Evolutionary conservation across 768 basidiomycete species (phyloP).

Genomic region (Kwoniella sp.): DNA sequence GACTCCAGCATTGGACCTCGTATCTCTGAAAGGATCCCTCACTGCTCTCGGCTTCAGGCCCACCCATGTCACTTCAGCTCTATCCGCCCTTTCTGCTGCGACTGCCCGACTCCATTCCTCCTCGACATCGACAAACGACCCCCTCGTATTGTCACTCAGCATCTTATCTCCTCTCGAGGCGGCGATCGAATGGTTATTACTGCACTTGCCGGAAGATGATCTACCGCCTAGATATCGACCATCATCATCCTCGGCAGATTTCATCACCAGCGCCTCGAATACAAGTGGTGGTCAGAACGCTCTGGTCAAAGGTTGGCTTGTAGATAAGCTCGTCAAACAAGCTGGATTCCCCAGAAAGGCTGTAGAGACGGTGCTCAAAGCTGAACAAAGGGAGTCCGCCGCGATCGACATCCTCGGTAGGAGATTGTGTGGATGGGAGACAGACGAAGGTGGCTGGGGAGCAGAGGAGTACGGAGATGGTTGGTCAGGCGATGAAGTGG

Average conservation of each 20-base stretch:
- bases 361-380: constrained; percentile 64
- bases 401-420: constrained; percentile 60
- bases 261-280: constrained; percentile 48
- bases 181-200: constrained; percentile 78
- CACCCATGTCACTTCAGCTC: constrained; percentile 61
- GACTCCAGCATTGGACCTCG: constrained; percentile 57
- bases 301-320: constrained; percentile 74
- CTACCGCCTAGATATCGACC: constrained; percentile 63
- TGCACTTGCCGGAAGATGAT: constrained; percentile 84
- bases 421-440: constrained; percentile 53
- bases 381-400: constrained; percentile 60
- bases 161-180: constrained; percentile 71
- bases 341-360: constrained; percentile 77
- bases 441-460: constrained; percentile 49
- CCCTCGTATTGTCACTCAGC: constrained; percentile 61
- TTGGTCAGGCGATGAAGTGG: constrained; percentile 35
- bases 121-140: constrained; percentile 64
- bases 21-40: constrained; percentile 64
- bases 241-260: constrained; percentile 50
- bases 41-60: constrained; percentile 67
- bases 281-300: constrained; percentile 42
- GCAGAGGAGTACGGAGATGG: constrained; percentile 39
- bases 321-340: constrained; percentile 77
- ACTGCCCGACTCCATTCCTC: constrained; percentile 55
- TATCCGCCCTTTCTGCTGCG: constrained; percentile 58